A percentile compares a stretch with the other conserved stretches of the same genome.
These are phyloP conservation scores for Rhynchospora tenuis DNA, from an alignment of 176 grass and related monocot species.

Conservation along the genomic window DNA sequence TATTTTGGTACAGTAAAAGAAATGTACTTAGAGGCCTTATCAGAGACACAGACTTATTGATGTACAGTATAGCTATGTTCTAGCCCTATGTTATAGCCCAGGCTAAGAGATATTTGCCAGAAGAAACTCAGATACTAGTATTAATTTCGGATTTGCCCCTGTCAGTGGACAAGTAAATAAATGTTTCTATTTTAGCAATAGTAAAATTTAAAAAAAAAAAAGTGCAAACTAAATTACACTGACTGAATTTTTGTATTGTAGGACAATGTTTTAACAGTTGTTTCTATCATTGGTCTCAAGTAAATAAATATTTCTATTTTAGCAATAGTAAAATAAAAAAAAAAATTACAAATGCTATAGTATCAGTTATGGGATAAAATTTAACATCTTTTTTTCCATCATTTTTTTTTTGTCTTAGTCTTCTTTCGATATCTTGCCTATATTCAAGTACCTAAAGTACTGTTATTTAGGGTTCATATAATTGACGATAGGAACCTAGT, in stretches of 20 bases:
- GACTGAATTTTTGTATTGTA: too few species aligned
- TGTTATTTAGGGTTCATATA: too few species aligned
- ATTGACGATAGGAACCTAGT: too few species aligned
- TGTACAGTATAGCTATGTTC: neutral
- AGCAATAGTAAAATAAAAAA: neutral
- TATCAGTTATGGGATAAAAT: too few species aligned
- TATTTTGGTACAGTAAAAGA: constrained; percentile 10
- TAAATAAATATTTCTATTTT: neutral
- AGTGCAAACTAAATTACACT: too few species aligned
- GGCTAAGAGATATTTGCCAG: neutral
- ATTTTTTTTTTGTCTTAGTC: too few species aligned
- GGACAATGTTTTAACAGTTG: too few species aligned
- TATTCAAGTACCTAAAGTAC: too few species aligned
- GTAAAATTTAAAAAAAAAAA: neutral
- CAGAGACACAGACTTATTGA: neutral
- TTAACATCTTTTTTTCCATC: too few species aligned
- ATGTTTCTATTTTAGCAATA: neutral
- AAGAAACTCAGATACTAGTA: constrained; percentile 6
- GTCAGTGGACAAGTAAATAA: neutral
- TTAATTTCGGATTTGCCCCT: constrained; percentile 15
- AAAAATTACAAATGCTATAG: too few species aligned
- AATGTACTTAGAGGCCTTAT: constrained; percentile 14
- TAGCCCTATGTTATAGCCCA: neutral
- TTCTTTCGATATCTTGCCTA: too few species aligned
- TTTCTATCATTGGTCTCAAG: too few species aligned